A percentile compares a stretch with the other conserved stretches of the same genome.
Conservation (phyloP, 345 rosid species). For the Boechera retrofracta region DNA sequence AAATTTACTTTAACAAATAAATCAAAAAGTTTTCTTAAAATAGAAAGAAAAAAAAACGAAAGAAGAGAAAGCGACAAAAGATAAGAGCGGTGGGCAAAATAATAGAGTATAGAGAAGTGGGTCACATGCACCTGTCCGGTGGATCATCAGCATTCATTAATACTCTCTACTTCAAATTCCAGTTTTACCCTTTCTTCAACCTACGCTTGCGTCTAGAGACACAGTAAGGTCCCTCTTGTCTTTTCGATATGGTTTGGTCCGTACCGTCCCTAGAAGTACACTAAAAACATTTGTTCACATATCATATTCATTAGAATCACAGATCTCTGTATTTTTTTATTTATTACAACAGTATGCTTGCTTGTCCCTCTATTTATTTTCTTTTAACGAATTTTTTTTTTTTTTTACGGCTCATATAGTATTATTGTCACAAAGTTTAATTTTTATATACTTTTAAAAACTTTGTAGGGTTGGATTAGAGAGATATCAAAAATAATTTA, state of each 20-base stretch:
- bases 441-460: too few relatives aligned
- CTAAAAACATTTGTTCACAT: conserved; percentile 46
- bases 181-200: not conserved
- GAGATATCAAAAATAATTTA: too few relatives aligned
- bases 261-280: conserved; percentile 48
- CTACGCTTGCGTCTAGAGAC: not conserved
- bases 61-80: conserved; percentile 17
- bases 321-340: not conserved
- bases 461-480: too few relatives aligned
- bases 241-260: conserved; percentile 28
- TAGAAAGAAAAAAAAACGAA: not conserved
- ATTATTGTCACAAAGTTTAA: too few relatives aligned
- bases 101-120: conserved; percentile 43
- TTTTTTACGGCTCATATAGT: too few relatives aligned
- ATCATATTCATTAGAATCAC: conserved; percentile 27
- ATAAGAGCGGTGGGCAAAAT: conserved; percentile 49
- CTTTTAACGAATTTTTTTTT: not conserved
- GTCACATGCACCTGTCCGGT: conserved; percentile 64
- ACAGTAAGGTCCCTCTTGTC: conserved; percentile 15
- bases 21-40: not conserved
- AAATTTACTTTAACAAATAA: not conserved
- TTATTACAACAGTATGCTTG: not conserved
- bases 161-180: not conserved
- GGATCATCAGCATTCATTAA: conserved; percentile 42
- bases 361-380: conserved; percentile 9